Evolutionary conservation across 768 basidiomycete species (phyloP).

Genomic region (Naganishia onofrii): DNA sequence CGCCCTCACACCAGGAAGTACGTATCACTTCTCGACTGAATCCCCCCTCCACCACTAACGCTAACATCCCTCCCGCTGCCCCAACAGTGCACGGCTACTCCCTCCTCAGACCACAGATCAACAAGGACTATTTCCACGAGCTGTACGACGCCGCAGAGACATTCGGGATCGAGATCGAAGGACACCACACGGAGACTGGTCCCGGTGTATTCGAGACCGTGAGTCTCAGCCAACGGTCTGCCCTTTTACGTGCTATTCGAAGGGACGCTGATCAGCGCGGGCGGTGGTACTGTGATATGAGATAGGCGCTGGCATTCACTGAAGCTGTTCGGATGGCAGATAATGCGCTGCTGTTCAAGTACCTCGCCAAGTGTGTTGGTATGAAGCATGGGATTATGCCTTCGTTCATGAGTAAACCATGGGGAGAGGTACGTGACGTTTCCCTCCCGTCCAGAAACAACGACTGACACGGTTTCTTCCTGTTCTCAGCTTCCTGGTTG

Average conservation of each 20-base stretch:
- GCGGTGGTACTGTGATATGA: too few relatives aligned
- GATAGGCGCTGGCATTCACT: constrained; percentile 49
- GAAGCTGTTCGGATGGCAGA: constrained; percentile 51
- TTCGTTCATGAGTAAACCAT: constrained; percentile 98
- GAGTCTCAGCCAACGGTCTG: too few relatives aligned
- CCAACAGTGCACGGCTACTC: constrained; percentile 91
- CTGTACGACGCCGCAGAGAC: constrained; percentile 66
- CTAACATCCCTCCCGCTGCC: neutral
- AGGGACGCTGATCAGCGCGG: too few relatives aligned
- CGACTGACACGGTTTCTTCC: constrained; percentile 8
- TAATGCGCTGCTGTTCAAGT: constrained; percentile 82
- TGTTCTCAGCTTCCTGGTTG: constrained; percentile 78
- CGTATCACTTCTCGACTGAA: constrained; percentile 52
- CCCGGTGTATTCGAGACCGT: constrained; percentile 52
- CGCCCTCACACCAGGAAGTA: constrained; percentile 89
- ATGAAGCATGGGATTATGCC: constrained; percentile 84
- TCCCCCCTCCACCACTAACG: too few relatives aligned
- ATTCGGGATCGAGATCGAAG: constrained; percentile 80
- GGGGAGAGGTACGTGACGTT: constrained; percentile 72
- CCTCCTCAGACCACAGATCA: constrained; percentile 81
- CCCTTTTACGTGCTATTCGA: too few relatives aligned
- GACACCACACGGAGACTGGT: constrained; percentile 61
- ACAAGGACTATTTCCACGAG: constrained; percentile 82
- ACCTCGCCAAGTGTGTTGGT: constrained; percentile 83
- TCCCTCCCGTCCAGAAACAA: neutral